Evolutionary conservation across 2,329 filamentous ascomycete genomes (phyloP).

Genomic region (Botrytis fabae): DNA sequence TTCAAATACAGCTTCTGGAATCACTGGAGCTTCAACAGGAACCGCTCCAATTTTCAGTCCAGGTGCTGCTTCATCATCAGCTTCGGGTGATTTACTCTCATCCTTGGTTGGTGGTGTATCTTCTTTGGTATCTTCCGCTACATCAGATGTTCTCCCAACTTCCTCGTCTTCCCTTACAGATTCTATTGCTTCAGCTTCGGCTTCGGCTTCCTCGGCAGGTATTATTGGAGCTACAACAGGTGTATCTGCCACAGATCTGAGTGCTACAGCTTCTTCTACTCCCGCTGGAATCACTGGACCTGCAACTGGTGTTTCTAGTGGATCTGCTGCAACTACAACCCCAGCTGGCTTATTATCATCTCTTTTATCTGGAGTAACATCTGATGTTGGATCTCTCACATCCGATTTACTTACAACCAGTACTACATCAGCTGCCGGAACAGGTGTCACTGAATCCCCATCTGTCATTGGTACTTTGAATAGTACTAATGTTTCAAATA

Average conservation of each 20-base stretch:
- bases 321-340: background rate
- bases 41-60: background rate
- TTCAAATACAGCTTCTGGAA: slow-evolving; percentile 4
- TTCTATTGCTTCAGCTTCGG: background rate
- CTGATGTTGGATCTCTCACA: background rate
- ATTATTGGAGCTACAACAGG: slow-evolving; percentile 5
- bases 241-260: background rate
- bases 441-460: background rate
- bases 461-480: background rate
- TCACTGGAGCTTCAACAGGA: slow-evolving; percentile 9
- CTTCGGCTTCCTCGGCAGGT: background rate
- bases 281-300: slow-evolving; percentile 1
- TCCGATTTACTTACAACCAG: slow-evolving; percentile 17
- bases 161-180: background rate
- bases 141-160: slow-evolving; percentile 23
- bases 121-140: slow-evolving; percentile 4
- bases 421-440: background rate
- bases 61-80: background rate
- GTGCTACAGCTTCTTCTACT: background rate
- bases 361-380: background rate
- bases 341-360: background rate
- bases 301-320: slow-evolving; percentile 9
- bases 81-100: slow-evolving; percentile 8
- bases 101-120: slow-evolving; percentile 9
- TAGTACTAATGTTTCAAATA: background rate